phyloP scores from a whole-genome alignment of 495 filamentous ascomycete species.

The Rhizodiscina lignyota region DNA sequence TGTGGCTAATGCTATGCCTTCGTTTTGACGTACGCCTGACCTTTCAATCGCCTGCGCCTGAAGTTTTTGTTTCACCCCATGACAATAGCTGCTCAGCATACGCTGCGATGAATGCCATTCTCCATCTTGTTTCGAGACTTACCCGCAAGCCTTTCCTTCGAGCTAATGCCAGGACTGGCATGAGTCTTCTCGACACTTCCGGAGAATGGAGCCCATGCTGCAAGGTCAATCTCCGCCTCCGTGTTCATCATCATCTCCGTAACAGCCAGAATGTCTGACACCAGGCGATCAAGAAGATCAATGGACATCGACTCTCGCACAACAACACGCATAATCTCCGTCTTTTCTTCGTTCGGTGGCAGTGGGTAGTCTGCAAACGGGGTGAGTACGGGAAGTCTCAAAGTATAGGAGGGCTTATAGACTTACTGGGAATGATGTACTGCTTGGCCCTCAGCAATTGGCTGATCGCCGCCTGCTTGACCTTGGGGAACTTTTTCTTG shows the following conservation, averaged over 20 bases:
- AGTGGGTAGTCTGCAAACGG: constrained; percentile 39
- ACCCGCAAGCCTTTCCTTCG: too few species aligned
- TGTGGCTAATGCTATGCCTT: too few species aligned
- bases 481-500: constrained; percentile 40
- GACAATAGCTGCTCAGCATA: too few species aligned
- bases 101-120: too few species aligned
- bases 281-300: constrained; percentile 46
- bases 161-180: too few species aligned
- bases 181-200: constrained; percentile 23
- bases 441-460: constrained; percentile 49
- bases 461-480: constrained; percentile 50
- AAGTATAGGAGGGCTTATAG: neutral
- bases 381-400: neutral
- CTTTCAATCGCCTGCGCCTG: too few species aligned
- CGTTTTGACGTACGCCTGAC: too few species aligned
- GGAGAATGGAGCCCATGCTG: constrained; percentile 20
- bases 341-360: constrained; percentile 43
- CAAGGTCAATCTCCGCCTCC: constrained; percentile 26
- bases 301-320: constrained; percentile 53
- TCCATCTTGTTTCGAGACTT: too few species aligned
- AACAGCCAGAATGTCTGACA: constrained; percentile 36
- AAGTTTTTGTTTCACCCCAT: too few species aligned
- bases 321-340: constrained; percentile 54
- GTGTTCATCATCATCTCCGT: constrained; percentile 39
- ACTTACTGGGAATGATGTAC: constrained; percentile 55